Base-by-base conservation (phyloP, 2,329 filamentous ascomycete genomes). In the Fusarium decemcellulare region DNA sequence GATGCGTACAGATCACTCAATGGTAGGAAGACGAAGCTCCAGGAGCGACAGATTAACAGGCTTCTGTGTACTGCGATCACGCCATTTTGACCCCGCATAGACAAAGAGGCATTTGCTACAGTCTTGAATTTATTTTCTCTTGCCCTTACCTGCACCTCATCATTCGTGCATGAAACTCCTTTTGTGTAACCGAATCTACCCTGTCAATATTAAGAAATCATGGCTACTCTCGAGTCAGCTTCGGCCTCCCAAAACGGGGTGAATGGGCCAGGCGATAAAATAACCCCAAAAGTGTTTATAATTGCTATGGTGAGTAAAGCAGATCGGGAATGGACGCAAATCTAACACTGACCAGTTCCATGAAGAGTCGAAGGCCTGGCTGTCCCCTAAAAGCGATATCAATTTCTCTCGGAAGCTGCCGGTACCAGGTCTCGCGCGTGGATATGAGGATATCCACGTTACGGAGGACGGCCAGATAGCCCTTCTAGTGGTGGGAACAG, bases 401-500 rank as follows among this genome's bases (percentile, higher is more conserved):
- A 58, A 67, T 0, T 70, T 70, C 8, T 36, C 63, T 12, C 67
- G 43, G 9, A 70, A 64, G 8, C 29, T 70, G 14, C 27, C 46
- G 0, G 54, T 70, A 29, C 67, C 67, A 8, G 67, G 67, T 12
- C 36, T 70, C 10, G 63, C 67, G 0, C 59, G 63, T 7, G 67
- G 67, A 0, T 70, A 70, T 1, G 59, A 70, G 1, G 16, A 70
- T 0, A 47, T 70, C 8, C 67, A 70, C 8, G 42, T 70, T 0
- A 67, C 54, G 0, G 46, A 67, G 0, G 40, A 52, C 1, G 67
- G 67, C 2, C 29, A 70, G 6, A 48, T 61, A 16, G 59, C 54
- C 3, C 63, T 70, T 3, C 9, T 70, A 16, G 67, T 70, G 3
- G 67, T 70, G 6, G 67, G 67, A 4, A 70, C 63, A 16, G 67